Conservation (phyloP, 495 filamentous ascomycete genomes). For the Talaromyces trachyspermus region DNA sequence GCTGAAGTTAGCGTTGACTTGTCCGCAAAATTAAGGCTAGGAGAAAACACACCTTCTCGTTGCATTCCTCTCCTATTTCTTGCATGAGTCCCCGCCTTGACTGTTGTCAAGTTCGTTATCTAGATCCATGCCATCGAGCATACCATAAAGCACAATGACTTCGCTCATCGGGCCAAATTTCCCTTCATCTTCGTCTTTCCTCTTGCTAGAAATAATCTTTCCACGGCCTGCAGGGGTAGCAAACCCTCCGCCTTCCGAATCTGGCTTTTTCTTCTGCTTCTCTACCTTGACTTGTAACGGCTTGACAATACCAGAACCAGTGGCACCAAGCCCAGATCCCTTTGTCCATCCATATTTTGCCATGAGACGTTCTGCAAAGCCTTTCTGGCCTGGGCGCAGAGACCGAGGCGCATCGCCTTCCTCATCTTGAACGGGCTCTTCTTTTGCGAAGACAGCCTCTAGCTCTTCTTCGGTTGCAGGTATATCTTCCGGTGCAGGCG, state of each 20-base stretch:
- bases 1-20: background rate
- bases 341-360: conserved; percentile 88
- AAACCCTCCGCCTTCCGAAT: conserved; percentile 75
- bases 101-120: conserved; percentile 53
- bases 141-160: conserved; percentile 70
- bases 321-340: conserved; percentile 78
- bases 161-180: conserved; percentile 70
- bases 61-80: conserved; percentile 91
- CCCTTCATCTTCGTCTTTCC: conserved; percentile 41
- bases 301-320: conserved; percentile 70
- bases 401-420: conserved; percentile 51
- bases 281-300: conserved; percentile 76
- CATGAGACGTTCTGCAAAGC: conserved; percentile 80
- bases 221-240: conserved; percentile 60
- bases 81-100: conserved; percentile 68
- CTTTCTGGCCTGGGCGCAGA: conserved; percentile 68
- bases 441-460: conserved; percentile 43
- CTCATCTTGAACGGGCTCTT: conserved; percentile 40
- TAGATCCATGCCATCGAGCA: conserved; percentile 76
- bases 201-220: conserved; percentile 67
- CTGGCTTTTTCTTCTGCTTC: conserved; percentile 69
- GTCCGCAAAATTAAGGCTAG: background rate
- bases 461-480: conserved; percentile 50
- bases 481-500: conserved; percentile 49
- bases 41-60: conserved; percentile 52